Base-by-base conservation (phyloP, 441 rosid genomes). In the Erodium texanum region DNA sequence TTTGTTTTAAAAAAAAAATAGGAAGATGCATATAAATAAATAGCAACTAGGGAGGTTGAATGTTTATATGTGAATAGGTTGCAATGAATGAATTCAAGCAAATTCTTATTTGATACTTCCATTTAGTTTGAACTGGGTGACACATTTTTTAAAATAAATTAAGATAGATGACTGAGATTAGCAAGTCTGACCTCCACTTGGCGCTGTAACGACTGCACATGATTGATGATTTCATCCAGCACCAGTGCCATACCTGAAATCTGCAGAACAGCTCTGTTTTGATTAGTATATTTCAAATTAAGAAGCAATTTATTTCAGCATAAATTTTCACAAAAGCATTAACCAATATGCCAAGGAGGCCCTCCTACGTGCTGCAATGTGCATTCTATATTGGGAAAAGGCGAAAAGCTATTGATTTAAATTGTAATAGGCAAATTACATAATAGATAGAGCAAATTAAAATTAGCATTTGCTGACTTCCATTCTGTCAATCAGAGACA, bases 231-330 rank as follows among this genome's bases (percentile, higher is more conserved):
- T 75, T 90, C 93, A 79, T 88, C 97, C 67, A 90, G 78, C 73
- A 90, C 95, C 73, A 85, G 76, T 34, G 97, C 97, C 50, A 93
- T 90, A 61, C 97, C 95, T 56, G 93, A 85, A 59, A 90, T 90
- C 97, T 90, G 88, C 88, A 80, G 27, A 74, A 67, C 62, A 81
- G 66, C 66, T 76, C 43, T 65, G 38, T 66, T 71, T 64, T 29
- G 64, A 18, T 70, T 41, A 56, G 73, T 73, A 50, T 24, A n/a
- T 27, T 24, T 22, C 3, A 22, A 65, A 64, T 56, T 36, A 7
- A 22, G 48, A 67, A 64, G 63, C 48, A 34, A 19, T n/a, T n/a
- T 4, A 67, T 32, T 16, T 7, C 54, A 45, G 32, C 12, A 36
- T 11, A 63, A 65, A 10, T 12, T 41, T 32, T 10, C 43, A 48